Evolutionary conservation across 2,329 filamentous ascomycete genomes (phyloP), one percentile per base, ranked within the genome.

Genomic region (Ophiostoma fasciatum): DNA sequence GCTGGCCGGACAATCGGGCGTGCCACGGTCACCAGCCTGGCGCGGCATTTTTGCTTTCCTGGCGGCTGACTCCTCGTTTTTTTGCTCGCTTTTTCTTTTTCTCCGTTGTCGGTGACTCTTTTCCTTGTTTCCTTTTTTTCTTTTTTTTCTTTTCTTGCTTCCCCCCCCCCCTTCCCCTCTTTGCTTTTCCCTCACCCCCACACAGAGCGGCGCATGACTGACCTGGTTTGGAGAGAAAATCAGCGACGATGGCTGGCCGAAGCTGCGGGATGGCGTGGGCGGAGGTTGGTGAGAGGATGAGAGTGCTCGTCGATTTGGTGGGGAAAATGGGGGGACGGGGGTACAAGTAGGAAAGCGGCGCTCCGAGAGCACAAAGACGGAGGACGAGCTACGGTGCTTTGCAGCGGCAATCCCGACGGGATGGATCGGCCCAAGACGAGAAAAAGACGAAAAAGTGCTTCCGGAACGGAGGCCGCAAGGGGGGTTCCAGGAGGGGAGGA

Each of bases 31-130:
- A n/a, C n/a, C n/a, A n/a, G n/a, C n/a, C n/a, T n/a, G n/a, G n/a
- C 39, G 39, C 39, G 39, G 39, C 28, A 41, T 41, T 41, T 41
- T 37, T 30, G 7, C 14, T 11, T 23, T 20, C 25, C 18, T 34
- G 23, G 23, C 18, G 17, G 23, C 28, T 13, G 8, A n/a, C n/a
- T 27, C 15, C 14, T 28, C 13, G 29, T 13, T 27, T 27, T 31
- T 15, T 22, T 22, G n/a, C n/a, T n/a, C n/a, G n/a, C 21, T 20
- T 34, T 33, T 18, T 20, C 27, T 37, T 26, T 23, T 30, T 30
- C 15, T 22, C 10, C 18, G 8, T 28, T 28, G 21, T 28, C 15
- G 12, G 17, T 21, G 18, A 28, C 18, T 29, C 26, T 25, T 33
- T 33, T 8, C 25, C 15, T 21, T 22, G 6, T 21, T 5, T 11